A percentile compares a stretch with the other conserved stretches of the same genome.
These are phyloP conservation scores for Mrakia gelida DNA, from an alignment of 768 basidiomycete species.

Conservation along the genomic window DNA sequence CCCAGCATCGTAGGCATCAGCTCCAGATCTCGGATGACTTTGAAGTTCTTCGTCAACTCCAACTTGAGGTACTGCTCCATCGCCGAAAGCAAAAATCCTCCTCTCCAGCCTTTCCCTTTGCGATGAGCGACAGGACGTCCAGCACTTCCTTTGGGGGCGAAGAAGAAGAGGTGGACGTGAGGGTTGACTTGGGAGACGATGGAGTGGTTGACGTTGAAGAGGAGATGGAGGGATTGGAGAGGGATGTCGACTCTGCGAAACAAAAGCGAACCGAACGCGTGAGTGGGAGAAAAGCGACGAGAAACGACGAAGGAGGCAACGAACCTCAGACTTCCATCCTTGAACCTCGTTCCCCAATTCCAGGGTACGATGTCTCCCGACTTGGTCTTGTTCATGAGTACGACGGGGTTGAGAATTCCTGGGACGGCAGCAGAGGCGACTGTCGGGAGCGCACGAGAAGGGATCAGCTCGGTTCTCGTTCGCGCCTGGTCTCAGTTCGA, in stretches of 20 bases:
- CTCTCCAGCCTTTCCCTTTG: constrained; percentile 94
- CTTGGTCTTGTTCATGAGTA: constrained; percentile 83
- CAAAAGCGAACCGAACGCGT: constrained; percentile 5
- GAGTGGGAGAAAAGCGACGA: not conserved
- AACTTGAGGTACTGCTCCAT: constrained; percentile 93
- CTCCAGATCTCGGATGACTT: constrained; percentile 94
- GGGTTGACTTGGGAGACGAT: constrained; percentile 92
- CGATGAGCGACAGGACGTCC: constrained; percentile 92
- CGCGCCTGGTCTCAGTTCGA: not conserved
- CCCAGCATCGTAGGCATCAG: constrained; percentile 88
- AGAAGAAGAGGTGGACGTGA: constrained; percentile 84
- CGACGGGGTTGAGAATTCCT: constrained; percentile 90
- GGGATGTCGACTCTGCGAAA: constrained; percentile 79
- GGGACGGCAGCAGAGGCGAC: constrained; percentile 92
- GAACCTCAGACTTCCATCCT: constrained; percentile 82
- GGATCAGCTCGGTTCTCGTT: not conserved
- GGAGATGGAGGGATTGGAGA: constrained; percentile 59
- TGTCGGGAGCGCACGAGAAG: constrained; percentile 62
- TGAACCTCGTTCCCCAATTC: constrained; percentile 92
- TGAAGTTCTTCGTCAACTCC: constrained; percentile 94
- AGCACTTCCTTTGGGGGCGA: constrained; percentile 56
- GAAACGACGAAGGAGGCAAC: not conserved
- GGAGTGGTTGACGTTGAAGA: constrained; percentile 72
- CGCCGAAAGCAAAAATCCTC: constrained; percentile 81
- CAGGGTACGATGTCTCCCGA: constrained; percentile 78